A percentile compares a stretch with the other conserved stretches of the same genome.
Conservation (phyloP, 371 early-diverging fungal genomes). For the Sporodiniella umbellata region DNA sequence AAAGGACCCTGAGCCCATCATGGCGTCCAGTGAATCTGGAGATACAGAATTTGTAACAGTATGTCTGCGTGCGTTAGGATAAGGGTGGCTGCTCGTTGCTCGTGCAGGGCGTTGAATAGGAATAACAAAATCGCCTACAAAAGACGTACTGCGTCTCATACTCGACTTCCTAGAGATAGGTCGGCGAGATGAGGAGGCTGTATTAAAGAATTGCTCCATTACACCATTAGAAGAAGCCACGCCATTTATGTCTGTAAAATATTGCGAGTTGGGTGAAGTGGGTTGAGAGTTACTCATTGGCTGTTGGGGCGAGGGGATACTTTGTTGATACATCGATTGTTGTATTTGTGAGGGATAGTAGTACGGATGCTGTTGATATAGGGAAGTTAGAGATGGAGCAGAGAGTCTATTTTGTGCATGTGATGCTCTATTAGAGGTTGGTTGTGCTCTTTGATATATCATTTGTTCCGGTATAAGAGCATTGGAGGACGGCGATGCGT, state of each 20-base stretch:
- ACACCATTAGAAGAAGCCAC: not conserved
- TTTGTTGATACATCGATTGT: constrained; percentile 7
- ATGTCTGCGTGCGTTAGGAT: constrained; percentile 15
- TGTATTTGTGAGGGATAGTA: constrained; percentile 15
- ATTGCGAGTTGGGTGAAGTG: constrained; percentile 12
- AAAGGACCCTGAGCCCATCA: not conserved
- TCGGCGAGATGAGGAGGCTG: not conserved
- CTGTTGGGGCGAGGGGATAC: not conserved
- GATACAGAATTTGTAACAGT: constrained; percentile 18
- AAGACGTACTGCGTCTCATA: constrained; percentile 18
- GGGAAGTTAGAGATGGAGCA: constrained; percentile 22
- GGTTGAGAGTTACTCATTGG: constrained; percentile 12
- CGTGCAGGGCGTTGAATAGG: constrained; percentile 15
- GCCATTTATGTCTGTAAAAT: not conserved
- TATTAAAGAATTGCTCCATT: constrained; percentile 5
- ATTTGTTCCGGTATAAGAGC: not conserved
- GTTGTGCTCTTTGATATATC: not conserved
- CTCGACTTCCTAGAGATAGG: constrained; percentile 16
- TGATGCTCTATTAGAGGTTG: constrained; percentile 6
- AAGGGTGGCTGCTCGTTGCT: constrained; percentile 5
- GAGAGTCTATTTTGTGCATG: constrained; percentile 28
- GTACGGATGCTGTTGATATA: constrained; percentile 19
- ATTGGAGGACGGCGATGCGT: not conserved
- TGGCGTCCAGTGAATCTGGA: constrained; percentile 9
- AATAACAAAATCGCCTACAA: constrained; percentile 15